Conservation (phyloP, 2,329 filamentous ascomycete genomes). For the Didymella keratinophila region DNA sequence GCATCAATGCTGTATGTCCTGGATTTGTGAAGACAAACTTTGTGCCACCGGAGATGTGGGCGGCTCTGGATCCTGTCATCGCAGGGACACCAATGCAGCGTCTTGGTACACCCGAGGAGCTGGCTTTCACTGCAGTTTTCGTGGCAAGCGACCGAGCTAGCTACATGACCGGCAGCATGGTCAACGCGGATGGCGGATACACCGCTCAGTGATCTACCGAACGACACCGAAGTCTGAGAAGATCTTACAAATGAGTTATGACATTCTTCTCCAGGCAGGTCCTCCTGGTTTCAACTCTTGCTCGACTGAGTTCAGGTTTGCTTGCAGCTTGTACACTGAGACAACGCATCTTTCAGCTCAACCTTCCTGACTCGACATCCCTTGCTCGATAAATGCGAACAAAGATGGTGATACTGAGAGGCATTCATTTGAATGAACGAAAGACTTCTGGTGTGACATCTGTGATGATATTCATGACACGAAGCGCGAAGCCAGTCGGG, state of each 20-base stretch:
- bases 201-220: neutral
- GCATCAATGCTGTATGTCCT: neutral
- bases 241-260: neutral
- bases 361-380: too few relatives aligned
- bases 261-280: too few relatives aligned
- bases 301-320: too few relatives aligned
- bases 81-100: neutral
- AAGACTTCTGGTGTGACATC: too few relatives aligned
- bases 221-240: neutral
- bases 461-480: too few relatives aligned
- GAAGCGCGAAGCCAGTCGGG: too few relatives aligned
- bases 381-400: too few relatives aligned
- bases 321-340: too few relatives aligned
- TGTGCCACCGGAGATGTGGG: neutral
- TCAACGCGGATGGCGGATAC: neutral
- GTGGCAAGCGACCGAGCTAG: neutral
- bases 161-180: neutral
- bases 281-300: too few relatives aligned
- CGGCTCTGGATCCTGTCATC: neutral
- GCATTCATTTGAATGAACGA: too few relatives aligned
- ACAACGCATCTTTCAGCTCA: too few relatives aligned
- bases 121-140: neutral
- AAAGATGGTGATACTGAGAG: too few relatives aligned
- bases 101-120: neutral
- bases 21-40: neutral